Percentiles rank a stretch among this genome's conserved stretches.
Evolutionary conservation across 305 asterid genomes (phyloP).

Genomic region (Petunia hybrid): DNA sequence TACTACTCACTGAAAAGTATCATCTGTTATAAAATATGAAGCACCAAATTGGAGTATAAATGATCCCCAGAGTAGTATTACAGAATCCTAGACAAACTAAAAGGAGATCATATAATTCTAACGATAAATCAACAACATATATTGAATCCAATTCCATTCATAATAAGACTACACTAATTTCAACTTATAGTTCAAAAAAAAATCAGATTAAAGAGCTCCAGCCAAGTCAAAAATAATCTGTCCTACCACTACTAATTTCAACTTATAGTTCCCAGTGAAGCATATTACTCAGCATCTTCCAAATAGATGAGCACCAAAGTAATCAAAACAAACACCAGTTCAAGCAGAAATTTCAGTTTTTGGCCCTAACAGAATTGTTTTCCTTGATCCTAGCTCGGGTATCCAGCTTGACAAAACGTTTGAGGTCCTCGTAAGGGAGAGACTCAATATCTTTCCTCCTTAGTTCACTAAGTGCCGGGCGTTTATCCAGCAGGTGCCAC

Average conservation of each 20-base stretch:
- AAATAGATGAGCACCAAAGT: not conserved
- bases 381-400: slow-evolving; percentile 92
- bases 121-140: not conserved
- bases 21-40: not conserved
- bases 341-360: slow-evolving; percentile 44
- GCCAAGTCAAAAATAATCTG: not conserved
- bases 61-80: slow-evolving; percentile 3
- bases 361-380: slow-evolving; percentile 78
- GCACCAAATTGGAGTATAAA: not conserved
- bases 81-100: slow-evolving; percentile 21
- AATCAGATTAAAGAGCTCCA: slow-evolving; percentile 2
- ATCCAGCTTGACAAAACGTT: slow-evolving; percentile 89
- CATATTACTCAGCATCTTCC: not conserved
- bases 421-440: slow-evolving; percentile 76
- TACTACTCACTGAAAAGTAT: not conserved
- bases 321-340: not conserved
- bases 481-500: slow-evolving; percentile 76
- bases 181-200: slow-evolving; percentile 1
- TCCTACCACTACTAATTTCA: not conserved
- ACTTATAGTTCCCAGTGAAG: not conserved
- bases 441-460: slow-evolving; percentile 62
- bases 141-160: slow-evolving; percentile 20
- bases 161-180: slow-evolving; percentile 18
- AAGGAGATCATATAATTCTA: slow-evolving; percentile 11
- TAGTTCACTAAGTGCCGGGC: slow-evolving; percentile 75